Evolutionary conservation across 148 eudicot genomes (phyloP), one percentile per base, ranked within the genome.

Genomic region (Limonium bicolor): DNA sequence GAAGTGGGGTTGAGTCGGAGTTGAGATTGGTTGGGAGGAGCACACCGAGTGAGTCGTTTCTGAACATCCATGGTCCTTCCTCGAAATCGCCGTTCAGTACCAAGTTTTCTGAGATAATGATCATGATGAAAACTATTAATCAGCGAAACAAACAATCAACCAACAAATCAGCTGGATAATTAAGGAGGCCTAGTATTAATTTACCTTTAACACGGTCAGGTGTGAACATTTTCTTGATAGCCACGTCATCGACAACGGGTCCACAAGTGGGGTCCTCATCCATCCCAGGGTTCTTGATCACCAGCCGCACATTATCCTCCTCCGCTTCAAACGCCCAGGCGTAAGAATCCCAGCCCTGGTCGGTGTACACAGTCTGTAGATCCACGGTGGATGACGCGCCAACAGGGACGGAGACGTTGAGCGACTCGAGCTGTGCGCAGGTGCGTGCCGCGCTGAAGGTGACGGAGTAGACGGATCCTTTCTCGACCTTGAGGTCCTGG

Each of bases 221-320:
- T 5, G 41, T 61, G 45, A 90, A 80, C 51, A 90, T 73, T 80
- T 90, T 85, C 75, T 90, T 90, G 28, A 85, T 55, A 2, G 99
- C 99, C 6, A 90, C 46, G 25, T 90, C 87, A 54, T 90, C 99
- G 23, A 90, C 76, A 5, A 90, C 73, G 53, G 99, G 99, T 17
- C 99, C 99, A 65, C 99, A 90, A 19, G 88, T 81, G 5, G 95
- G 99, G 48, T 90, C 99, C 51, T 90, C 95, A 39, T 85, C 95
- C 95, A 85, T 84, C 21, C 99, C 93, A 4, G 95, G 79, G 46
- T 90, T 90, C 54, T 56, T 64, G 31, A 90, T 64, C 60, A 68
- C 70, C 20, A 90, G 45, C 40, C 41, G 36, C 1, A 49, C 82
- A 20, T 46, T 65, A 5, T 71, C 85, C 0, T 67, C 70, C 57